Evolutionary conservation across 345 rosid genomes (phyloP).

Genomic region (Ceriops tagal): DNA sequence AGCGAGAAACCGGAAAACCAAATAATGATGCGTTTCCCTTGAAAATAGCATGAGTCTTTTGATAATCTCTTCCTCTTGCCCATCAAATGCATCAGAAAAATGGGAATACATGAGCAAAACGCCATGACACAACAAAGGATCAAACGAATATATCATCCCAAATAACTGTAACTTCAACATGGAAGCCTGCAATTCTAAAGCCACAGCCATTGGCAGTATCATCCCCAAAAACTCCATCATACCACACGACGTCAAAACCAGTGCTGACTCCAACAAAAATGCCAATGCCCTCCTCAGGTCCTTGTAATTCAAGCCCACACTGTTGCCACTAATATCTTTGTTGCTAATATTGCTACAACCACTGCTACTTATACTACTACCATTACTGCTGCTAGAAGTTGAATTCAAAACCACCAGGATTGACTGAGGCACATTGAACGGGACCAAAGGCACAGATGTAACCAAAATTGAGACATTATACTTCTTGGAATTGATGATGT

Average conservation of each 20-base stretch:
- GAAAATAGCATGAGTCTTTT: slow-evolving; percentile 62
- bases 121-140: slow-evolving; percentile 72
- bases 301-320: slow-evolving; percentile 64
- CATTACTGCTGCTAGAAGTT: no score
- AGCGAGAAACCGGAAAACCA: slow-evolving; percentile 77
- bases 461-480: slow-evolving; percentile 61
- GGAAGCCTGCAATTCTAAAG: slow-evolving; percentile 81
- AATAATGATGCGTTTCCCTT: slow-evolving; percentile 54
- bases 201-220: slow-evolving; percentile 70
- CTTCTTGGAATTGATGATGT: slow-evolving; percentile 53
- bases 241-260: slow-evolving; percentile 71
- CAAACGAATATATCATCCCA: slow-evolving; percentile 77
- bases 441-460: slow-evolving; percentile 71
- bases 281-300: slow-evolving; percentile 86
- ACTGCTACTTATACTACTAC: not conserved
- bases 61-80: slow-evolving; percentile 71
- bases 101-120: slow-evolving; percentile 59
- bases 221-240: slow-evolving; percentile 78
- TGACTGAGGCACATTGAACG: slow-evolving; percentile 65
- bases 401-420: slow-evolving; percentile 21
- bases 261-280: slow-evolving; percentile 79
- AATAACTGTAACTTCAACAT: slow-evolving; percentile 91
- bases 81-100: slow-evolving; percentile 69
- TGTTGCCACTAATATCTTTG: slow-evolving; percentile 19
- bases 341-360: slow-evolving; percentile 1